Base-by-base conservation (phyloP, 306 rosid species). In the Begonia fuchsioides region DNA sequence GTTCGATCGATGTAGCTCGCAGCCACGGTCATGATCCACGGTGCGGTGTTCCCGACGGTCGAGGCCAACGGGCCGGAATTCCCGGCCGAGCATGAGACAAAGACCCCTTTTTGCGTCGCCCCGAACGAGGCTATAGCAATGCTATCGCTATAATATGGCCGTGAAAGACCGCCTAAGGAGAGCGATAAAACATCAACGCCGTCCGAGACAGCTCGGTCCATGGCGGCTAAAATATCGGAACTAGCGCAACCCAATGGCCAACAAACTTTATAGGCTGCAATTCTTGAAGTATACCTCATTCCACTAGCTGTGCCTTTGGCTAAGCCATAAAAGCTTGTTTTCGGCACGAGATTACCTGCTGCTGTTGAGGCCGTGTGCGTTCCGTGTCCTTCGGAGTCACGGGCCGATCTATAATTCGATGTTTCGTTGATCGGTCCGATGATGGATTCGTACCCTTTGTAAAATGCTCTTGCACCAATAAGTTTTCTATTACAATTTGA, bases 351-450 rank as follows among this genome's bases (percentile, higher is more conserved):
- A 53, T 65, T 46, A 16, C 94, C 94, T 0, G 80, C 85, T 32
- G 80, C 80, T 10, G 82, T 83, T 4, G 88, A 83, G 12, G 88
- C 77, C n/a, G 94, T 83, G 71, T 79, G 88, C 10, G 94, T 83
- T 39, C 94, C 88, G 18, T 83, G 94, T 1, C 88, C 94, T 43
- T 67, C 53, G 0, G 73, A 67, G 47, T 83, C 94, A 40, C 88
- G 68, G 2, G 94, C 47, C 0, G 88, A 83, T 32, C 67, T 63
- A 59, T 57, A 83, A 15, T 65, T 73, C 12, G 8, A 32, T 2
- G 82, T 71, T 50, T 45, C 72, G 2, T 74, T 79, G 64, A 83
- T 54, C 61, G 53, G 67, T 20, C 88, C 85, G 2, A 50, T 41
- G 19, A 11, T 12, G 2, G 67, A 59, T 61, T 83, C 94, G 20